These are phyloP conservation scores for Neurospora sp. DNA, from an alignment of 495 filamentous ascomycete species.

Conservation along the genomic window DNA sequence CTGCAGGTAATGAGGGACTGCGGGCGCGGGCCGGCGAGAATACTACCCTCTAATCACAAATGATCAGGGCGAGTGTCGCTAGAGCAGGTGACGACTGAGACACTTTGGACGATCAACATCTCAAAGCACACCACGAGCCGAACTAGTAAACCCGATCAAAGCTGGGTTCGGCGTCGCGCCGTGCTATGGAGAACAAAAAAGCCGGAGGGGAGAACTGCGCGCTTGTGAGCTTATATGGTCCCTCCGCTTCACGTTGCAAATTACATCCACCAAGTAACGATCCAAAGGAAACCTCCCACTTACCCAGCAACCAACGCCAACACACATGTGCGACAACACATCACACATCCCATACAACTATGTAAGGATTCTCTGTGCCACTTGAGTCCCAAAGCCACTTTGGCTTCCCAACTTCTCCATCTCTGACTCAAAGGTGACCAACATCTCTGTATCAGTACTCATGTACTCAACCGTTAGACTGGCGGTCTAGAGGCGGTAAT, in stretches of 20 bases:
- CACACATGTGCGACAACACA: not conserved
- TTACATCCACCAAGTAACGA: not conserved
- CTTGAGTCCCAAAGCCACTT: not conserved
- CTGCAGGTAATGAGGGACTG: not conserved
- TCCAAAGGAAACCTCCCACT: not conserved
- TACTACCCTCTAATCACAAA: not conserved
- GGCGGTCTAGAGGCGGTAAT: not conserved
- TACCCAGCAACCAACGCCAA: not conserved
- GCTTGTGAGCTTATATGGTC: not conserved
- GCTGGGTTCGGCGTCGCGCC: not conserved
- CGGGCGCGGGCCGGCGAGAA: not conserved
- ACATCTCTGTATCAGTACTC: not conserved
- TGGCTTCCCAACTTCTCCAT: not conserved
- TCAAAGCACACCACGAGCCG: not conserved
- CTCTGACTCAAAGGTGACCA: not conserved
- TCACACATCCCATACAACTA: not conserved
- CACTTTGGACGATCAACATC: not conserved
- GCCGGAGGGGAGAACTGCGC: not conserved
- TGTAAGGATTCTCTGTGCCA: not conserved
- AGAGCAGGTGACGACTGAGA: not conserved
- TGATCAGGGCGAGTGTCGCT: not conserved
- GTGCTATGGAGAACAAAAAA: not conserved
- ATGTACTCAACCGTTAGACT: not conserved
- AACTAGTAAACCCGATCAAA: not conserved
- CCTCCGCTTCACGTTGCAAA: not conserved